phyloP scores from a whole-genome alignment of 1,284 basidiomycete genomes.

The Ustilago nuda region DNA sequence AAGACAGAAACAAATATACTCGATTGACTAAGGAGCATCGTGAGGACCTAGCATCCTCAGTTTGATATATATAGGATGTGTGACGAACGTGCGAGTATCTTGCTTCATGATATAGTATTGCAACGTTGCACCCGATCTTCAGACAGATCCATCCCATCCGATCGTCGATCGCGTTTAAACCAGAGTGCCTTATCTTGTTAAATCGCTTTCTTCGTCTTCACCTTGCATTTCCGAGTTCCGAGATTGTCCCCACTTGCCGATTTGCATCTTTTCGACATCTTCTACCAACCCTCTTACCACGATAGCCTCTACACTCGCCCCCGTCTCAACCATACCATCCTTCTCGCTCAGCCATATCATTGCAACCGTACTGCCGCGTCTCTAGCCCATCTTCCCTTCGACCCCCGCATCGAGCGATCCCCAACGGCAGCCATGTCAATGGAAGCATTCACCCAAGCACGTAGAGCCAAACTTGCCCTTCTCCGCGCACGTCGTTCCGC shows the following conservation, averaged over 20 bases:
- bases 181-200: no score
- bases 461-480: constrained; percentile 85
- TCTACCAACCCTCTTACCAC: not conserved
- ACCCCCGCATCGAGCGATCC: not conserved
- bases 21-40: no score
- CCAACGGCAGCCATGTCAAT: constrained; percentile 68
- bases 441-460: constrained; percentile 82
- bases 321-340: not conserved
- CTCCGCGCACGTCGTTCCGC: constrained; percentile 80
- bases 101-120: no score
- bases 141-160: no score
- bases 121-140: no score
- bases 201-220: no score
- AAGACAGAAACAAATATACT: no score
- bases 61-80: no score
- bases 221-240: constrained; percentile 8
- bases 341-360: not conserved
- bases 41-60: no score
- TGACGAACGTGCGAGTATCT: no score
- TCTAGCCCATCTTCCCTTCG: not conserved
- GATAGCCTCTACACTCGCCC: not conserved
- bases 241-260: not conserved
- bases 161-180: no score
- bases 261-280: not conserved
- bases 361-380: not conserved